Base-by-base conservation (phyloP, 1,284 basidiomycete species). In the Hemileia vastatrix region DNA sequence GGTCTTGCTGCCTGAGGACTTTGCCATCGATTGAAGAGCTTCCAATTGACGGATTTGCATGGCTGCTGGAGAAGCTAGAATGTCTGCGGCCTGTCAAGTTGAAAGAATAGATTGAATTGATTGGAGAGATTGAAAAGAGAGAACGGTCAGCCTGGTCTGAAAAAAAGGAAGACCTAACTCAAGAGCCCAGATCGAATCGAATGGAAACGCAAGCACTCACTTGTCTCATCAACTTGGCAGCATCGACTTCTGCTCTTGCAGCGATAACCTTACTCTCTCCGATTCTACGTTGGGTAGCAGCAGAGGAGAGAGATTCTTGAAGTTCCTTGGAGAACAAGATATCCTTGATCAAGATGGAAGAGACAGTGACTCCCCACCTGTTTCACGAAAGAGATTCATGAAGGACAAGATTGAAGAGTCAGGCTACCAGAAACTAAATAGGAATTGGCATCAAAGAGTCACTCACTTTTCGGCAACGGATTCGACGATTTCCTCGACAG, bases 41-140 rank as follows among this genome's bases (percentile, higher is more conserved):
- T 95, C 92, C 68, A 96, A 83, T 75, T 94, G 90, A 66, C 93
- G 82, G 76, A 96, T 96, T 78, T 95, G 91, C 90, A 96, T 95
- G 64, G 92, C 93, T 21, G 92, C 90, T n/a, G 90, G 90, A 6
- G 85, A 87, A 11, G 90, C 88, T 70, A 95, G 81, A 71, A 94
- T 93, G 77, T 94, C 86, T 60, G 90, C 89, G 4, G 89, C 89
- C 76, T 91, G 88, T 64, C 90, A 82, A n/a, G 36, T 27, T 27
- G 27, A 27, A 27, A 27, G 27, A 27, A 27, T 27, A 27, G 27
- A 27, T 27, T 27, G 27, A 27, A 27, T 27, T 27, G 27, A 27
- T 27, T 27, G 36, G 36, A 40, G 36, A 40, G 36, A 40, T 9
- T 11, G 36, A 15, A 40, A 15, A 40, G 15, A 40, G 36, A 11